A percentile compares a stretch with the other conserved stretches of the same genome.
phyloP scores from a whole-genome alignment of 768 basidiomycete species.

The Aureoboletus auriporus region DNA sequence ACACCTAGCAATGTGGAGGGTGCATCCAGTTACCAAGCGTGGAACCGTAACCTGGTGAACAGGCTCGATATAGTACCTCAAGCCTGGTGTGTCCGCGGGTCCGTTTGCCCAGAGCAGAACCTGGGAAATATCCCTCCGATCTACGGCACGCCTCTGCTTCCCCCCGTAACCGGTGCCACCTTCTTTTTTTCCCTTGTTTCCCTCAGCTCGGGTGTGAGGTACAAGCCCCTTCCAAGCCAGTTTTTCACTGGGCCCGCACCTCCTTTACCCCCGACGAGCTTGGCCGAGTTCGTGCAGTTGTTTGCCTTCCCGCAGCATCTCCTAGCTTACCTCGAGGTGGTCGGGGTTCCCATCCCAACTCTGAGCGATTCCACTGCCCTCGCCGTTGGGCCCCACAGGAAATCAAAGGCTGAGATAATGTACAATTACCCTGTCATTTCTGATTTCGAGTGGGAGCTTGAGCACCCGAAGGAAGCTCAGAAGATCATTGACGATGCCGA shows the following conservation, averaged over 20 bases:
- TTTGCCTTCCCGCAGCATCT: too few species aligned
- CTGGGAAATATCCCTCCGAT: slow-evolving; percentile 1
- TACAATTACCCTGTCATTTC: slow-evolving; percentile 6
- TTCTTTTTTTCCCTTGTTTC: too few species aligned
- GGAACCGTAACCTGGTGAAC: slow-evolving; percentile 10
- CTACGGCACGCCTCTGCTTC: not conserved
- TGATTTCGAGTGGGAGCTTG: slow-evolving; percentile 8
- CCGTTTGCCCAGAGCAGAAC: slow-evolving; percentile 1
- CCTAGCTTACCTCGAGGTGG: not conserved
- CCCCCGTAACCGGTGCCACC: not conserved
- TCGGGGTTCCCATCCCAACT: not conserved
- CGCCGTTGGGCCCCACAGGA: not conserved
- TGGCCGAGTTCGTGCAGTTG: not conserved
- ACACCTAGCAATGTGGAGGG: not conserved
- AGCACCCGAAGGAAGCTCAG: slow-evolving; percentile 7
- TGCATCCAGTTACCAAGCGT: not conserved
- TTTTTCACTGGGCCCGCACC: not conserved
- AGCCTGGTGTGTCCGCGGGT: not conserved
- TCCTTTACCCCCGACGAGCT: too few species aligned
- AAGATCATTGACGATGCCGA: not conserved
- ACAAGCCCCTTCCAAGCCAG: slow-evolving; percentile 9
- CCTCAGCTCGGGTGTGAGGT: not conserved
- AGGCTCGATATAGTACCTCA: slow-evolving; percentile 4
- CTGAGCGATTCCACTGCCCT: not conserved
- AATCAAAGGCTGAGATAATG: not conserved